Percentiles rank a stretch among this genome's conserved stretches.
Evolutionary conservation across 768 basidiomycete species (phyloP).

Genomic region (Pholiota microspora): DNA sequence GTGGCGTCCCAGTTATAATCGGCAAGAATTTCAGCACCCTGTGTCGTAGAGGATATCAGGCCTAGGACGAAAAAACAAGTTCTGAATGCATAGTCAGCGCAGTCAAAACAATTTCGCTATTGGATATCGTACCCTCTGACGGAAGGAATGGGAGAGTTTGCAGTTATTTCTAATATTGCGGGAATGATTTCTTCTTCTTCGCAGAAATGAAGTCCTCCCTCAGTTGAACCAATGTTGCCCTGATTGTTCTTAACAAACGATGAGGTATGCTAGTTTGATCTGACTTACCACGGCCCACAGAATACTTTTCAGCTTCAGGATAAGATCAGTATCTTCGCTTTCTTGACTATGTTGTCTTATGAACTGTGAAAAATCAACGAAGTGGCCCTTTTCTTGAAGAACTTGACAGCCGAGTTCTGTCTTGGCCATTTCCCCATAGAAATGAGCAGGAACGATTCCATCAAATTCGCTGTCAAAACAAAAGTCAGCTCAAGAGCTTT

Average conservation of each 20-base stretch:
- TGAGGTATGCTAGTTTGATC: not conserved
- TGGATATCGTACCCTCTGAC: conserved; percentile 80
- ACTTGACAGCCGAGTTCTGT: conserved; percentile 93
- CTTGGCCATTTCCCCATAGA: conserved; percentile 97
- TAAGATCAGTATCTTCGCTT: conserved; percentile 76
- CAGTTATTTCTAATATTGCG: conserved; percentile 86
- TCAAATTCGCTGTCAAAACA: conserved; percentile 62
- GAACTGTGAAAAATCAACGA: conserved; percentile 86
- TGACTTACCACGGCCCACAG: conserved; percentile 91
- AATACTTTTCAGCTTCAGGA: conserved; percentile 90
- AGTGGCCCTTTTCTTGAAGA: conserved; percentile 87
- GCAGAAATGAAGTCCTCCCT: conserved; percentile 89
- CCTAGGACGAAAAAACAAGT: conserved; percentile 97
- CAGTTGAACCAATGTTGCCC: conserved; percentile 93
- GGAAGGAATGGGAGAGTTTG: conserved; percentile 84
- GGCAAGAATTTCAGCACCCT: conserved; percentile 91
- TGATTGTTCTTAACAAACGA: conserved; percentile 28
- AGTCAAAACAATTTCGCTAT: not conserved
- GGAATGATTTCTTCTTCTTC: conserved; percentile 96
- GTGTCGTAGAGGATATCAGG: conserved; percentile 84
- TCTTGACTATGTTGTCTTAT: conserved; percentile 87
- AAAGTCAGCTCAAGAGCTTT: conserved; percentile 1
- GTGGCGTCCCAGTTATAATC: conserved; percentile 95
- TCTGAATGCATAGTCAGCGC: conserved; percentile 36
- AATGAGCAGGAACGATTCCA: conserved; percentile 88